A percentile compares a stretch with the other conserved stretches of the same genome.
Evolutionary conservation across 495 filamentous ascomycete genomes (phyloP).

Genomic region (Aspergillus wentii): DNA sequence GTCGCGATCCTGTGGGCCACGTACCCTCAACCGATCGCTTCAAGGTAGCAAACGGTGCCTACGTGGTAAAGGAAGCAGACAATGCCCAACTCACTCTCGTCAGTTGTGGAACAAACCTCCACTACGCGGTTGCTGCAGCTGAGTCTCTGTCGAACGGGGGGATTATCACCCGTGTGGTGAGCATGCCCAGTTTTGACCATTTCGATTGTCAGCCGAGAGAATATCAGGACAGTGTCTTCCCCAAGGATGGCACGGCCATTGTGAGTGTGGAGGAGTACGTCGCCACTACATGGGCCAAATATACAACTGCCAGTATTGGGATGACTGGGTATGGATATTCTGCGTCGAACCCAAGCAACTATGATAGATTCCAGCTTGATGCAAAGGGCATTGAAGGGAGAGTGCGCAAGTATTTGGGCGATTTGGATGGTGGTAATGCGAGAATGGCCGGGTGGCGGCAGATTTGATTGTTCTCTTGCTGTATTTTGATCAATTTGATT

Average conservation of each 20-base stretch:
- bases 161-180: slow-evolving; percentile 11
- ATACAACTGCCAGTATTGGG: slow-evolving; percentile 51
- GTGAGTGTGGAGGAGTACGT: slow-evolving; percentile 53
- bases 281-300: slow-evolving; percentile 53
- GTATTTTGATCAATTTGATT: too few relatives aligned
- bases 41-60: slow-evolving; percentile 27
- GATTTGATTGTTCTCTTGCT: too few relatives aligned
- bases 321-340: too few relatives aligned
- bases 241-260: slow-evolving; percentile 29
- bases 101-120: slow-evolving; percentile 27
- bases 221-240: slow-evolving; percentile 31
- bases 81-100: slow-evolving; percentile 28
- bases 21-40: slow-evolving; percentile 15
- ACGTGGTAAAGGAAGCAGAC: slow-evolving; percentile 23
- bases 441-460: too few relatives aligned
- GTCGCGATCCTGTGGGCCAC: slow-evolving; percentile 21
- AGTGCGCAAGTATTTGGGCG: too few relatives aligned
- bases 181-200: slow-evolving; percentile 6
- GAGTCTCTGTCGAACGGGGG: not conserved
- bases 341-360: too few relatives aligned
- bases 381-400: too few relatives aligned
- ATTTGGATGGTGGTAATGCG: too few relatives aligned
- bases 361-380: too few relatives aligned
- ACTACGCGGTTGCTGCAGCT: slow-evolving; percentile 20
- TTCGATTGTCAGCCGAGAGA: slow-evolving; percentile 14